Percentiles rank a stretch among this genome's conserved stretches.
Conservation (phyloP, 306 rosid species). For the Pyrus pyrifolia region DNA sequence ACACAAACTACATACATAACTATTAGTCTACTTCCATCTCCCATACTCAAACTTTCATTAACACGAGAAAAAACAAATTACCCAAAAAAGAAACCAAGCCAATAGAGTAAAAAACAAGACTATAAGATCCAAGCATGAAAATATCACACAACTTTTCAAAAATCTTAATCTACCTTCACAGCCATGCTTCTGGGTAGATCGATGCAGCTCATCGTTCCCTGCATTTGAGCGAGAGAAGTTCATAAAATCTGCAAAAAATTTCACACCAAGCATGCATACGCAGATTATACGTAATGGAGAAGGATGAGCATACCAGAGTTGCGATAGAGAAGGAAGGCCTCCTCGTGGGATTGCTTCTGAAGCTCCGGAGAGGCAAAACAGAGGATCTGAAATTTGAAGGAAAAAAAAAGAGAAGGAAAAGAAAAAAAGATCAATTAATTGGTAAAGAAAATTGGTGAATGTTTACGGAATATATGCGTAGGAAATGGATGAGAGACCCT, state of each 20-base stretch:
- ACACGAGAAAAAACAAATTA: neutral
- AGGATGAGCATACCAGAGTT: conserved; percentile 33
- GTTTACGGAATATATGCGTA: neutral
- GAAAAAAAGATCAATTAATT: neutral
- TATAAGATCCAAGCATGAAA: neutral
- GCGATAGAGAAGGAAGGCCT: conserved; percentile 17
- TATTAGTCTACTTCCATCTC: neutral
- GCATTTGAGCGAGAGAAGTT: neutral
- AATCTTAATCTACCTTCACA: conserved; percentile 43
- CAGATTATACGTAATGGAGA: neutral
- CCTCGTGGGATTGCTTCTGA: conserved; percentile 25
- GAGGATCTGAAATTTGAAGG: conserved; percentile 44
- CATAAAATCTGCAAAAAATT: neutral
- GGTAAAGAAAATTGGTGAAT: neutral
- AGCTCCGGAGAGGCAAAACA: conserved; percentile 33
- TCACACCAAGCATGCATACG: neutral
- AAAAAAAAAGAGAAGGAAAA: neutral
- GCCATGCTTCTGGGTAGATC: conserved; percentile 40
- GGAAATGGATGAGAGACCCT: conserved; percentile 25
- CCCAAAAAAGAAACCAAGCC: neutral
- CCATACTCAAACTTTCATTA: neutral
- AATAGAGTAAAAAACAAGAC: neutral
- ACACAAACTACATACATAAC: neutral
- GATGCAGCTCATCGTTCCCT: conserved; percentile 35
- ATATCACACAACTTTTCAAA: neutral